Percentiles rank a stretch among this genome's conserved stretches.
These are phyloP conservation scores for Tillandsia leiboldiana DNA, from an alignment of 176 grass and related monocot species.

Conservation along the genomic window DNA sequence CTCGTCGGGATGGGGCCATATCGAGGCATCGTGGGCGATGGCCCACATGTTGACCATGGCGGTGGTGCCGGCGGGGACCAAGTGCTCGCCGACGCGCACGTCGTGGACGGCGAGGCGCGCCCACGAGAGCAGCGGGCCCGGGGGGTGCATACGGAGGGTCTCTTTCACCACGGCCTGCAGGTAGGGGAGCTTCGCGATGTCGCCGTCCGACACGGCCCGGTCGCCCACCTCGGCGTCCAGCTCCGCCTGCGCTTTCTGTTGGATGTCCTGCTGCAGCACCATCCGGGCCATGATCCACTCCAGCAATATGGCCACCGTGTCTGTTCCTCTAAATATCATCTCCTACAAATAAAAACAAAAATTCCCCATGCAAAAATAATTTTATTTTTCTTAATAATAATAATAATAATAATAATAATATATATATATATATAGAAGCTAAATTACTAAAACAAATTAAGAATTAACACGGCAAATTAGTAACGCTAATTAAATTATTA, in stretches of 20 bases:
- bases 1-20: slow-evolving; percentile 42
- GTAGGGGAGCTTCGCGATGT: slow-evolving; percentile 49
- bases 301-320: slow-evolving; percentile 66
- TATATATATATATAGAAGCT: background rate
- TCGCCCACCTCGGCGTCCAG: slow-evolving; percentile 32
- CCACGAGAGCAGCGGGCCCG: slow-evolving; percentile 81
- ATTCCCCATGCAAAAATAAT: too few relatives aligned
- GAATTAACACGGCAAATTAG: too few relatives aligned
- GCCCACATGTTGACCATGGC: slow-evolving; percentile 97
- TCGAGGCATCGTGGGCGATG: slow-evolving; percentile 49
- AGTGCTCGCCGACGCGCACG: slow-evolving; percentile 42
- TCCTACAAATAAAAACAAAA: slow-evolving; percentile 24
- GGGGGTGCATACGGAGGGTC: slow-evolving; percentile 68
- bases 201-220: slow-evolving; percentile 28
- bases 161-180: slow-evolving; percentile 64
- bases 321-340: slow-evolving; percentile 79
- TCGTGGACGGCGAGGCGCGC: slow-evolving; percentile 63
- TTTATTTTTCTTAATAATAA: background rate
- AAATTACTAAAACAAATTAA: background rate
- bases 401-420: background rate
- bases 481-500: too few relatives aligned
- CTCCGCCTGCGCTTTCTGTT: slow-evolving; percentile 52
- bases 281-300: slow-evolving; percentile 83
- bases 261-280: slow-evolving; percentile 68
- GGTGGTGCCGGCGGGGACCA: slow-evolving; percentile 61